Evolutionary conservation across 129 eudicot species (phyloP).

Genomic region (Erigeron canadensis): DNA sequence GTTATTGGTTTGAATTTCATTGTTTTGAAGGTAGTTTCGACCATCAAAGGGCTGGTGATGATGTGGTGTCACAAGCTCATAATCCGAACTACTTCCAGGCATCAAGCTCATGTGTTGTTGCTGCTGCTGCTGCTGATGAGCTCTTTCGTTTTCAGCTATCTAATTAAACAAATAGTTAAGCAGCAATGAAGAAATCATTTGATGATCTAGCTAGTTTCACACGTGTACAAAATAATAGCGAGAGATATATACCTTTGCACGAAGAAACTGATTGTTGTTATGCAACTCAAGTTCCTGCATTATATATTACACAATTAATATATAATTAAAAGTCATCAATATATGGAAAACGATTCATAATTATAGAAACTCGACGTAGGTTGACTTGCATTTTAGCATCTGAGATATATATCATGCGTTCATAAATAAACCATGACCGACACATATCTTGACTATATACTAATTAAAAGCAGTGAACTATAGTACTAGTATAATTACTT

Average conservation of each 20-base stretch:
- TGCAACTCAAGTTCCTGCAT: conserved; percentile 88
- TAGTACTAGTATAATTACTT: background rate
- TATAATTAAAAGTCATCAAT: background rate
- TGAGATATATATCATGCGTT: background rate
- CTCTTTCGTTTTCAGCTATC: conserved; percentile 90
- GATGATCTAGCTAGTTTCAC: background rate
- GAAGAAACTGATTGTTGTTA: conserved; percentile 74
- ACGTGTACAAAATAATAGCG: background rate
- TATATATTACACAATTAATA: too few relatives aligned
- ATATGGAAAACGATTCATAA: background rate
- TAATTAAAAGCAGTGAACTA: too few relatives aligned
- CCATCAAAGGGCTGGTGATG: conserved; percentile 48
- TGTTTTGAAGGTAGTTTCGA: conserved; percentile 68
- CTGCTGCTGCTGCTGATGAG: too few relatives aligned
- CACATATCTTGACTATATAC: too few relatives aligned
- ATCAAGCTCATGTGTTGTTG: conserved; percentile 84
- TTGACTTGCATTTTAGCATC: background rate
- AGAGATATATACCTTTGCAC: conserved; percentile 66
- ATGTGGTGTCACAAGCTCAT: conserved; percentile 49
- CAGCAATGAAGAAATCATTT: background rate
- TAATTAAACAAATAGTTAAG: conserved; percentile 10
- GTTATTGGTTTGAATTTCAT: conserved; percentile 48
- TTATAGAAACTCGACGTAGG: background rate
- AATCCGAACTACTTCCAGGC: conserved; percentile 77
- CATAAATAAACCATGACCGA: background rate